Evolutionary conservation across 352 stramenopile species (phyloP).

Genomic region (Blastocystis sp.): DNA sequence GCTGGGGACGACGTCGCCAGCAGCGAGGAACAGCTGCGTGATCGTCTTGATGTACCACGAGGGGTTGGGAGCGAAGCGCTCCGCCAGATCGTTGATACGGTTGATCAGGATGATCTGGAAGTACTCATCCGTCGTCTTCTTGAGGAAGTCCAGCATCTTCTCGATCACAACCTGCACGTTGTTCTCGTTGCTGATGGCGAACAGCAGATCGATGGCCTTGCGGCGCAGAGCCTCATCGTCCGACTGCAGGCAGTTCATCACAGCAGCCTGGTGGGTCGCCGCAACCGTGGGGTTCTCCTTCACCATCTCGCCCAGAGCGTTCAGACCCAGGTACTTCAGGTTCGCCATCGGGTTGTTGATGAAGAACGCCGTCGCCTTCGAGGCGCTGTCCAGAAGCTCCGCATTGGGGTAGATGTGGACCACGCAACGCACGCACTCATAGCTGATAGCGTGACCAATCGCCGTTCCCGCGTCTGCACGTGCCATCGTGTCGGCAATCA

Average conservation of each 20-base stretch:
- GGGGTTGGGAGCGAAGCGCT: conserved; percentile 90
- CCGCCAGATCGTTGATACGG: conserved; percentile 89
- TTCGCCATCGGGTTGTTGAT: conserved; percentile 86
- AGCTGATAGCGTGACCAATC: conserved; percentile 97
- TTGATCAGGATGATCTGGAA: conserved; percentile 87
- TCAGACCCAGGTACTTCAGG: conserved; percentile 96
- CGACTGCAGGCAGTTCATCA: conserved; percentile 98
- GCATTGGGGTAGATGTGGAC: conserved; percentile 97
- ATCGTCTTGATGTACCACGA: conserved; percentile 96
- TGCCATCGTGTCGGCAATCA: conserved; percentile 91
- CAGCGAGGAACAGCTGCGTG: conserved; percentile 81
- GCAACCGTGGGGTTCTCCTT: conserved; percentile 87
- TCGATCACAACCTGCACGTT: conserved; percentile 99
- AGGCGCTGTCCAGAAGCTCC: conserved; percentile 80
- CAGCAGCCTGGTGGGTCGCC: conserved; percentile 93
- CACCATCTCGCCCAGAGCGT: conserved; percentile 92
- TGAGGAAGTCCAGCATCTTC: conserved; percentile 88
- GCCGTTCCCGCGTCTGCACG: conserved; percentile 96
- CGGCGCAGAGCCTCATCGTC: conserved; percentile 95
- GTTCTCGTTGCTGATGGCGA: conserved; percentile 96
- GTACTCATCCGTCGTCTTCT: conserved; percentile 88
- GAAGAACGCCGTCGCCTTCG: conserved; percentile 81
- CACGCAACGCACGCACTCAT: conserved; percentile 94
- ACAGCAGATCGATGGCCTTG: conserved; percentile 77
- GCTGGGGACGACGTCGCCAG: conserved; percentile 87